Conservation (phyloP, 2,329 filamentous ascomycete species). For the Cucurbitaria berberidis region DNA sequence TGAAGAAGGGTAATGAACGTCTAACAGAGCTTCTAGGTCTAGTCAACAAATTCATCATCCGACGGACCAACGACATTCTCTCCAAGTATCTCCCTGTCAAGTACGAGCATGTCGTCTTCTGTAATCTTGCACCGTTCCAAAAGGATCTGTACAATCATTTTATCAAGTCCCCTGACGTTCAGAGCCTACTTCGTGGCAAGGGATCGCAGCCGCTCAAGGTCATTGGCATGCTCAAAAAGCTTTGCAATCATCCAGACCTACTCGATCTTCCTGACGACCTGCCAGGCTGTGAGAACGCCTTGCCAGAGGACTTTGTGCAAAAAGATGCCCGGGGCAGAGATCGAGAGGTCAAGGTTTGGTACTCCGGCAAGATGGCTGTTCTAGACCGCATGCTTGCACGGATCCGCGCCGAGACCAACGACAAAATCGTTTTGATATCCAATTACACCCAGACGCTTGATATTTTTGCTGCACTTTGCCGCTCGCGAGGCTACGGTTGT, state of each 20-base stretch:
- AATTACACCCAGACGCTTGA: slow-evolving; percentile 98
- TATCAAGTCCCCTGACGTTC: slow-evolving; percentile 93
- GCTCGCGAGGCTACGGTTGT: slow-evolving; percentile 80
- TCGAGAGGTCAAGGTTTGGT: slow-evolving; percentile 91
- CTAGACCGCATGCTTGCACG: slow-evolving; percentile 97
- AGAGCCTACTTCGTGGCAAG: slow-evolving; percentile 87
- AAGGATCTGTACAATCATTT: slow-evolving; percentile 95
- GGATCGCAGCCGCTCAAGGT: slow-evolving; percentile 96
- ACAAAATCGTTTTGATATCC: slow-evolving; percentile 98
- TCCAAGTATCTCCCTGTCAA: slow-evolving; percentile 98
- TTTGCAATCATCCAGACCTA: slow-evolving; percentile 97
- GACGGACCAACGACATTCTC: slow-evolving; percentile 94
- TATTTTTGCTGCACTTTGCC: slow-evolving; percentile 89
- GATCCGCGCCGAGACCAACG: slow-evolving; percentile 93
- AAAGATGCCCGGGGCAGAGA: slow-evolving; percentile 88
- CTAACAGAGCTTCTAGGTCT: slow-evolving; percentile 79
- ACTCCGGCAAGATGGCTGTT: slow-evolving; percentile 97
- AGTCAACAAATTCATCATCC: slow-evolving; percentile 98
- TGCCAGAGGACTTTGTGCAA: slow-evolving; percentile 85
- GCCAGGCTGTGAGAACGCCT: slow-evolving; percentile 81
- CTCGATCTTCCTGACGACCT: slow-evolving; percentile 83
- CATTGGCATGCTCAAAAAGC: slow-evolving; percentile 95
- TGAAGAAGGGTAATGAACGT: slow-evolving; percentile 81
- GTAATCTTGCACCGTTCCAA: slow-evolving; percentile 91
- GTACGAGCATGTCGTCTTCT: slow-evolving; percentile 99